Evolutionary conservation across 176 grass and related monocot species (phyloP).

Genomic region (Eleusine indica): DNA sequence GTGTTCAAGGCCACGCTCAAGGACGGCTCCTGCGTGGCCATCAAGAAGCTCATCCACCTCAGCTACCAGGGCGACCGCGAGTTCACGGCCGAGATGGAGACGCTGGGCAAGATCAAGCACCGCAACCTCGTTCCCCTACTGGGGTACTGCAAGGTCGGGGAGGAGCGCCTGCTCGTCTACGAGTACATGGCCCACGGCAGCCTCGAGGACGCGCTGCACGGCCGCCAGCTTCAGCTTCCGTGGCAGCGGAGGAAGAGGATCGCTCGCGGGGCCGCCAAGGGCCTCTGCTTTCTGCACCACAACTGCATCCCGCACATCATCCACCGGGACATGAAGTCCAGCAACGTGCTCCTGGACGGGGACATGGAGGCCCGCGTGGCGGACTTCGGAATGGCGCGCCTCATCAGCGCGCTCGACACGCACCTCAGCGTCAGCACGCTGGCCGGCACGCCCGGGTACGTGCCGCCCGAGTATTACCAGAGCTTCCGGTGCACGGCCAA

Average conservation of each 20-base stretch:
- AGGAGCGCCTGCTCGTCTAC: conserved; percentile 92
- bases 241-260: conserved; percentile 69
- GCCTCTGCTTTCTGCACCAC: conserved; percentile 91
- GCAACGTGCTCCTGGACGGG: conserved; percentile 85
- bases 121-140: conserved; percentile 77
- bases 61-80: conserved; percentile 98
- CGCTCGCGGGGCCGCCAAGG: conserved; percentile 74
- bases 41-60: conserved; percentile 92
- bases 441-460: conserved; percentile 88
- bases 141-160: conserved; percentile 95
- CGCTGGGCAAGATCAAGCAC: conserved; percentile 95
- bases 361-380: conserved; percentile 80
- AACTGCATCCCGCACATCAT: conserved; percentile 99
- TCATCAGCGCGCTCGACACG: conserved; percentile 86
- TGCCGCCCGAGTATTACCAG: conserved; percentile 99
- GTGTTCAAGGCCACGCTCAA: conserved; percentile 93
- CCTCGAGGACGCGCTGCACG: conserved; percentile 83
- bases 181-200: conserved; percentile 95
- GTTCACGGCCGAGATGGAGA: conserved; percentile 99
- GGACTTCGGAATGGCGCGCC: conserved; percentile 93
- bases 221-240: not conserved
- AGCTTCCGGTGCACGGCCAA: conserved; percentile 93
- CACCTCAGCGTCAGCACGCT: conserved; percentile 97
- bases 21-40: conserved; percentile 85
- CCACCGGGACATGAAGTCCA: conserved; percentile 99